Percentiles rank a stretch among this genome's conserved stretches.
phyloP scores from a whole-genome alignment of 2,329 filamentous ascomycete species.

The Cercospora sojina region DNA sequence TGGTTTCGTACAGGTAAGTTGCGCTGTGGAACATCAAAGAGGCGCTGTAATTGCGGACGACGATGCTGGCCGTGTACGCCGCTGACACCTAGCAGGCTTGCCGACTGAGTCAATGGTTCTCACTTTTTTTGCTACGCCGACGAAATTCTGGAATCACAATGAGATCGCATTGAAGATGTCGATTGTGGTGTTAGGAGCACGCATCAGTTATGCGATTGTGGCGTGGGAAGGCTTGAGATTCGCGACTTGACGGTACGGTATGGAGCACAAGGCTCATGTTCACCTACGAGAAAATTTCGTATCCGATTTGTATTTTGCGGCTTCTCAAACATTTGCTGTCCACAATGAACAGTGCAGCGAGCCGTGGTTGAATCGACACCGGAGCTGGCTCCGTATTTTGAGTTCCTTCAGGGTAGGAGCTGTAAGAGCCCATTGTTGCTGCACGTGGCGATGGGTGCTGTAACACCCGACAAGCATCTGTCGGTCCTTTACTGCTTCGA shows the following conservation, averaged over 20 bases:
- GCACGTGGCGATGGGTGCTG: neutral
- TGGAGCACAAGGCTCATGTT: neutral
- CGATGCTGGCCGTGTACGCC: neutral
- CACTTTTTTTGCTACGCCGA: neutral
- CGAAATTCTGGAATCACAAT: neutral
- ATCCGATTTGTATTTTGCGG: neutral
- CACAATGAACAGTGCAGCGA: neutral
- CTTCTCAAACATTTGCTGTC: neutral
- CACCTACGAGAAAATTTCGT: neutral
- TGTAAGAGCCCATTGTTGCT: neutral
- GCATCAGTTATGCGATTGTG: neutral
- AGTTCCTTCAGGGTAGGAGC: neutral
- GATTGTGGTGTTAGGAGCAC: neutral
- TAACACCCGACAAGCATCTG: neutral
- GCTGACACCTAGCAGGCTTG: neutral
- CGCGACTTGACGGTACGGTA: neutral
- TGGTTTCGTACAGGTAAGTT: slow-evolving; percentile 79
- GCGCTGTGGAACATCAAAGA: neutral
- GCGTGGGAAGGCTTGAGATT: neutral
- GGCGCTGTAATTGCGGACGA: neutral
- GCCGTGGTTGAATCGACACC: neutral
- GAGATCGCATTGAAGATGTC: neutral
- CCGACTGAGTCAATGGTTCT: neutral
- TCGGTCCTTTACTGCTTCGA: neutral
- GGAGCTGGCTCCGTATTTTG: neutral